Conservation (phyloP, 1,284 basidiomycete species). For the Irpex rosettiformis region DNA sequence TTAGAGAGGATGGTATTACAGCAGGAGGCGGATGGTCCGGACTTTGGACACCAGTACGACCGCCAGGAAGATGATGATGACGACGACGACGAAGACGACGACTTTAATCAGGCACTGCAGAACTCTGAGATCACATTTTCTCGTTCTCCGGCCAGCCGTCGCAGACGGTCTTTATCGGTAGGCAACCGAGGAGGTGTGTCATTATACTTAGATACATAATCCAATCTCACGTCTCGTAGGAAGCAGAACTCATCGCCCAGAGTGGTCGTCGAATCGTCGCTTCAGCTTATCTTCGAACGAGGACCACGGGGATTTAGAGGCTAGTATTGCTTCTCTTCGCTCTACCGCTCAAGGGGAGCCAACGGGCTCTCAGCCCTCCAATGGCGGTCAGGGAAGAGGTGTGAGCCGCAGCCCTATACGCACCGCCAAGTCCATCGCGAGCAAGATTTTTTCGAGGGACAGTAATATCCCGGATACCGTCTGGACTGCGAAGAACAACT, state of each 20-base stretch:
- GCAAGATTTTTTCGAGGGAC: constrained; percentile 47
- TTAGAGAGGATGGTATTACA: constrained; percentile 65
- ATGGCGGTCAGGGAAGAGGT: constrained; percentile 18
- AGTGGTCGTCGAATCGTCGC: constrained; percentile 31
- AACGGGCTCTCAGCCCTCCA: neutral
- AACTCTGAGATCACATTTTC: constrained; percentile 22
- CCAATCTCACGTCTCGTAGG: neutral
- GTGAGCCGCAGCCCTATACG: constrained; percentile 38
- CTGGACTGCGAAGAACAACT: constrained; percentile 83
- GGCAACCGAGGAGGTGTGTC: constrained; percentile 28
- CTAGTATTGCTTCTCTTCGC: constrained; percentile 35
- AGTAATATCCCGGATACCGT: constrained; percentile 53
- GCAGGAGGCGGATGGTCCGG: constrained; percentile 66
- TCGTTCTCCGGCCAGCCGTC: constrained; percentile 24
- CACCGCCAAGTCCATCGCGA: constrained; percentile 38
- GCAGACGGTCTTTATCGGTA: constrained; percentile 13
- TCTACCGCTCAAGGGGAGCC: constrained; percentile 18
- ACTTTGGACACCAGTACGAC: constrained; percentile 39
- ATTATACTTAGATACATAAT: constrained; percentile 12
- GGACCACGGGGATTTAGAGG: constrained; percentile 41
- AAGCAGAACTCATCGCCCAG: constrained; percentile 17
- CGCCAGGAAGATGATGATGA: constrained; percentile 57
- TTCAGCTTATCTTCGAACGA: constrained; percentile 53
- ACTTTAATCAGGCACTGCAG: constrained; percentile 15
- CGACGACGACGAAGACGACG: constrained; percentile 56